Conservation (phyloP, 2,329 filamentous ascomycete genomes). For the Calonectria naviculata region DNA sequence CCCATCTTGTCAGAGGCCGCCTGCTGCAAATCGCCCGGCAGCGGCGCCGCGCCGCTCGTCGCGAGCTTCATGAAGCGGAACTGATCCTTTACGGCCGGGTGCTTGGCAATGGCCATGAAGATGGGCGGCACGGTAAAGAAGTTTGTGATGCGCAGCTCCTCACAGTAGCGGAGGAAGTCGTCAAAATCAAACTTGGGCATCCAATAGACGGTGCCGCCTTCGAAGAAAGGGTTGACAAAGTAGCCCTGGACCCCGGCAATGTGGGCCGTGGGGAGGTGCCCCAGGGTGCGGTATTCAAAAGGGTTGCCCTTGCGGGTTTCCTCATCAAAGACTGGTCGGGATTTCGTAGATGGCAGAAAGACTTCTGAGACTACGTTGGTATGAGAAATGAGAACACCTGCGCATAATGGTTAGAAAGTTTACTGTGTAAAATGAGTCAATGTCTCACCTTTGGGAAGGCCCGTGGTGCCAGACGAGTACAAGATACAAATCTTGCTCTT, state of each 20-base stretch:
- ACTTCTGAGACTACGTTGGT: conserved; percentile 54
- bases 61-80: conserved; percentile 61
- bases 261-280: conserved; percentile 58
- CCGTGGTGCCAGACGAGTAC: conserved; percentile 62
- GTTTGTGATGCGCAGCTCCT: conserved; percentile 60
- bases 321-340: conserved; percentile 42
- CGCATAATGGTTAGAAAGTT: neutral
- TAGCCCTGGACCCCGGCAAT: conserved; percentile 59
- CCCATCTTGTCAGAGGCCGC: conserved; percentile 62
- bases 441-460: conserved; percentile 54
- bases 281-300: conserved; percentile 49
- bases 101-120: conserved; percentile 68
- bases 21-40: conserved; percentile 64
- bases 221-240: conserved; percentile 52
- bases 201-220: conserved; percentile 66
- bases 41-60: conserved; percentile 65
- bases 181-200: conserved; percentile 70
- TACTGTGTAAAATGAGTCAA: neutral
- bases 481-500: conserved; percentile 54
- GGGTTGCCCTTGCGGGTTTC: conserved; percentile 36
- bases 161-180: conserved; percentile 64
- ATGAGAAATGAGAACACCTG: conserved; percentile 57
- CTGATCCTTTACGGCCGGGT: conserved; percentile 64
- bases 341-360: conserved; percentile 43
- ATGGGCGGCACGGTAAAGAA: conserved; percentile 73